Evolutionary conservation across 495 filamentous ascomycete species (phyloP), one percentile per base, ranked within the genome.

Genomic region (Penicillium parvum): DNA sequence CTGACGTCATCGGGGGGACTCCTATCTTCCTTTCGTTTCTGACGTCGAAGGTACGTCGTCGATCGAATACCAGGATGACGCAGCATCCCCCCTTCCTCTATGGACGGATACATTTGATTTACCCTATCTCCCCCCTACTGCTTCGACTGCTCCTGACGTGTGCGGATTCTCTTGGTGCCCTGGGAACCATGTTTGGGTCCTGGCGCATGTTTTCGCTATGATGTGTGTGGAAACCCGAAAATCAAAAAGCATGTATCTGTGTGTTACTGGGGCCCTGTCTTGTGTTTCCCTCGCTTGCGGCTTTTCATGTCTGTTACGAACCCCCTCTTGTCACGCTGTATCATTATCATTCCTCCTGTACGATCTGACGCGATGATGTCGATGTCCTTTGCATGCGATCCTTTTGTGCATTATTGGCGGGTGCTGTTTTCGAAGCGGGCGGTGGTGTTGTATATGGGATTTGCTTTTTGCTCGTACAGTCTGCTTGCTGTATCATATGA

Each of bases 251-350:
- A 41, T 43, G 52, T 51, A 51, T 47, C 40, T 29, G 32, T 43
- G 20, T 38, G 50, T 55, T 51, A n/a, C n/a, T 37, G 39, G 47
- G 39, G 28, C 44, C 39, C 44, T 55, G 32, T 48, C 33, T 30
- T 48, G 21, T 37, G 40, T 52, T 52, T 40, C 43, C 21, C 19
- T 52, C 43, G 42, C 47, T 55, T 50, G 37, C 51, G 19, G 29
- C 43, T 46, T 51, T 55, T 55, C 52, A 55, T 49, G 52, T 45
- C 52, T 55, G 32, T 55, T 55, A 55, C 52, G 52, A 55, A 28
- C 36, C 35, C 17, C 29, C 49, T 37, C 32, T 7, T 27, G n/a
- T n/a, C n/a, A n/a, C 23, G 17, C 19, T 53, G 40, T 55, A 44
- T 47, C 30, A 53, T 58, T 49, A 54, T 56, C 42, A 50, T 46